Conservation (phyloP, 768 basidiomycete species). For the Pleurotus giganteus region DNA sequence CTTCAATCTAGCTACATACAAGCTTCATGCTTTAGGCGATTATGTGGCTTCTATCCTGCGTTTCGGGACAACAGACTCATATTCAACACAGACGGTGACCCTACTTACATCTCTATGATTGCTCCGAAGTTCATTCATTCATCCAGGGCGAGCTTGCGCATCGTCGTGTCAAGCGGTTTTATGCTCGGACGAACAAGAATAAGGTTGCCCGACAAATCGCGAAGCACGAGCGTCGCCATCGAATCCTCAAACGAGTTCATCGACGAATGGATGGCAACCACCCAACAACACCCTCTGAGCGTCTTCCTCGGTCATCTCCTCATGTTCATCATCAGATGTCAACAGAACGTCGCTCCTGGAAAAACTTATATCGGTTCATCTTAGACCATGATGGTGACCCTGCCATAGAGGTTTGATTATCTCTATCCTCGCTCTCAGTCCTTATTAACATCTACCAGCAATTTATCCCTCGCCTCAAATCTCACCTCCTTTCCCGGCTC, state of each 20-base stretch:
- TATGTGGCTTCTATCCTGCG: constrained; percentile 22
- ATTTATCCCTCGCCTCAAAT: constrained; percentile 17
- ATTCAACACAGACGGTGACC: constrained; percentile 29
- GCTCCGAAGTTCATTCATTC: neutral
- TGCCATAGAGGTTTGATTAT: no score
- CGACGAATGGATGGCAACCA: no score
- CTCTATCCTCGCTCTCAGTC: no score
- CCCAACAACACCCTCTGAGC: no score
- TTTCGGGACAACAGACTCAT: constrained; percentile 34
- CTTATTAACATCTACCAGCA: no score
- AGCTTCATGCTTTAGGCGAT: constrained; percentile 34
- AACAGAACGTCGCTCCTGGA: no score
- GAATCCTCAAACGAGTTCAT: neutral
- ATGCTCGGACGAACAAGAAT: constrained; percentile 23
- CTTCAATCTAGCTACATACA: constrained; percentile 32
- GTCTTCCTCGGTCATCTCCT: no score
- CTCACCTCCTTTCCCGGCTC: constrained; percentile 18
- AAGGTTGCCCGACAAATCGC: constrained; percentile 16
- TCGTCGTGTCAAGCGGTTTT: constrained; percentile 24
- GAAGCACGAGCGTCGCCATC: constrained; percentile 16
- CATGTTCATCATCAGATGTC: no score
- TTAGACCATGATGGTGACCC: no score
- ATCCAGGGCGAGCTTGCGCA: constrained; percentile 33
- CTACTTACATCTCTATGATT: constrained; percentile 14
- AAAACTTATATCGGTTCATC: no score